Conservation (phyloP, 2,329 filamentous ascomycete species). For the Cryphonectria radicalis region DNA sequence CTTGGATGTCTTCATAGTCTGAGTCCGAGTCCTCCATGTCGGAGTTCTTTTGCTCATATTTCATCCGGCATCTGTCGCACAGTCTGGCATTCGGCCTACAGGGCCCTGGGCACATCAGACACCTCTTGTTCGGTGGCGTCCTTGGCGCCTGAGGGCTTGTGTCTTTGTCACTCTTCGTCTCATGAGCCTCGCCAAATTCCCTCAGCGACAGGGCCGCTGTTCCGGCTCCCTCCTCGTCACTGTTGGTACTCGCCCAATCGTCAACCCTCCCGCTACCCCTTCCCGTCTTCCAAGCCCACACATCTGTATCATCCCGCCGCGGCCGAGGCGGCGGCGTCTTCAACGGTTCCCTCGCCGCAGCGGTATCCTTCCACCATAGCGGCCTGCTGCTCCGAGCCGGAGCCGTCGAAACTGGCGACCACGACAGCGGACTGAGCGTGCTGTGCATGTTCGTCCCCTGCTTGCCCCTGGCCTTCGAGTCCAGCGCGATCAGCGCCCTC, state of each 20-base stretch:
- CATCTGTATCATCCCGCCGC: neutral
- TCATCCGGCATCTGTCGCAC: slow-evolving; percentile 12
- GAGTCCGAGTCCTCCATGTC: slow-evolving; percentile 17
- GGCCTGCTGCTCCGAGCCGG: neutral
- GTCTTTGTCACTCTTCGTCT: neutral
- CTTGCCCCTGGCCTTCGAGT: slow-evolving; percentile 3
- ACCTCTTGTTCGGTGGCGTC: neutral
- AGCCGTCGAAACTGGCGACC: neutral
- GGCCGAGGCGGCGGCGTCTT: neutral
- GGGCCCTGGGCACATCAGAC: slow-evolving; percentile 14
- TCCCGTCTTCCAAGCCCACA: neutral
- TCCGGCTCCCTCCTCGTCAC: neutral
- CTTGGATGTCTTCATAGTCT: slow-evolving; percentile 15
- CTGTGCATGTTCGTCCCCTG: neutral
- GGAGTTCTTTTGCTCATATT: slow-evolving; percentile 4
- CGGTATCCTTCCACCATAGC: neutral
- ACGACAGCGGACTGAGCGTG: slow-evolving; percentile 11
- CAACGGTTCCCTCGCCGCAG: neutral
- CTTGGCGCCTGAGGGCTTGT: neutral
- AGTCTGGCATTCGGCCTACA: slow-evolving; percentile 8
- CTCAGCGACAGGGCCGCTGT: neutral
- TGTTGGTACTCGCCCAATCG: neutral
- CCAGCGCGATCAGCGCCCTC: slow-evolving; percentile 19
- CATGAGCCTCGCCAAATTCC: too few relatives aligned
- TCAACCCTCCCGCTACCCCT: neutral